These are phyloP conservation scores for Globisporangium mamillatum DNA, from an alignment of 352 stramenopile genomes.

Conservation along the genomic window DNA sequence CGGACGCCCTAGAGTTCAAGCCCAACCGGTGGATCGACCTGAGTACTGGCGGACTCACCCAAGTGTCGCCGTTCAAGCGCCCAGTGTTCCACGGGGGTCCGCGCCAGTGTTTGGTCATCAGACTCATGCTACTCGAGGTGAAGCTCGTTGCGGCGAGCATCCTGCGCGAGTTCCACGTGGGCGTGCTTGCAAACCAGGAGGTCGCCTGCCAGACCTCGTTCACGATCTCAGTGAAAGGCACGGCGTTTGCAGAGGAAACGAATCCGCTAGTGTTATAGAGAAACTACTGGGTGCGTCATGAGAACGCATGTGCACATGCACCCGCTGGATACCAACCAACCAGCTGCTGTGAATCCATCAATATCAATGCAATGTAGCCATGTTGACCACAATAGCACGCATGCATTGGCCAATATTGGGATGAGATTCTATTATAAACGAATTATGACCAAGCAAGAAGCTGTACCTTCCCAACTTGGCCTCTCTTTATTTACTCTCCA, in stretches of 20 bases:
- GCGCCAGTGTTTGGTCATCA: conserved; percentile 40
- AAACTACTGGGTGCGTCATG: too few relatives aligned
- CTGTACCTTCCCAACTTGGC: too few relatives aligned
- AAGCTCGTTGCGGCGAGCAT: conserved; percentile 42
- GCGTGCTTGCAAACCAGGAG: conserved; percentile 9
- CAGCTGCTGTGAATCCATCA: too few relatives aligned
- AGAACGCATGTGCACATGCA: too few relatives aligned
- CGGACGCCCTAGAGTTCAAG: conserved; percentile 42
- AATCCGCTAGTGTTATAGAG: too few relatives aligned
- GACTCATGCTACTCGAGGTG: conserved; percentile 49
- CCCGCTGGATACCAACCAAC: too few relatives aligned
- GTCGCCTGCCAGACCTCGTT: conserved; percentile 27
- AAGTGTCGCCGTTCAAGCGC: conserved; percentile 34
- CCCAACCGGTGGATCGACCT: conserved; percentile 55
- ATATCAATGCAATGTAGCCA: too few relatives aligned
- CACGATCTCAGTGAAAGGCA: conserved; percentile 18
- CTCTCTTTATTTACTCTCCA: too few relatives aligned
- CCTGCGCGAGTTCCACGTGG: conserved; percentile 36
- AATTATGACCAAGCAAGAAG: too few relatives aligned
- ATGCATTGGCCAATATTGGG: too few relatives aligned
- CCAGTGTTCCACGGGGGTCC: conserved; percentile 39
- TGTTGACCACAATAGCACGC: too few relatives aligned
- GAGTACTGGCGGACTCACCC: conserved; percentile 17
- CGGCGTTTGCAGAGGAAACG: neutral
- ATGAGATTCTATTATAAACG: too few relatives aligned